phyloP scores from a whole-genome alignment of 2,329 filamentous ascomycete genomes.

The Xylariaceae sp. region DNA sequence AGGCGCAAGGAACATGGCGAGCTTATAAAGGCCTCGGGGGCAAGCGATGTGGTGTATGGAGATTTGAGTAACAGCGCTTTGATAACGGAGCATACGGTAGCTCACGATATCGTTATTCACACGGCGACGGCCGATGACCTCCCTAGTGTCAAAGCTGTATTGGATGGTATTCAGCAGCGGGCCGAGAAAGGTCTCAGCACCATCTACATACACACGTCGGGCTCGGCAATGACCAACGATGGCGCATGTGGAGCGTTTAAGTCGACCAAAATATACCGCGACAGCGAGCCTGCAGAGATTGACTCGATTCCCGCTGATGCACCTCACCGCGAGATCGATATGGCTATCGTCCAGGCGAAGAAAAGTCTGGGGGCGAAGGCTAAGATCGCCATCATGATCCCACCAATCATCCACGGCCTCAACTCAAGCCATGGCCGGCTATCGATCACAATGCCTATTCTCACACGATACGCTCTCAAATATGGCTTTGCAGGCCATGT shows the following conservation, averaged over 20 bases:
- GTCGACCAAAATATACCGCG: conserved; percentile 49
- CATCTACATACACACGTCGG: conserved; percentile 57
- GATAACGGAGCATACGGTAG: conserved; percentile 45
- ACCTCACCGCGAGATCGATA: conserved; percentile 52
- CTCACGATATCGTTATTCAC: conserved; percentile 53
- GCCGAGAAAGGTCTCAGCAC: conserved; percentile 45
- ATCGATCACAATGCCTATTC: conserved; percentile 53
- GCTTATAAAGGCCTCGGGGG: conserved; percentile 45
- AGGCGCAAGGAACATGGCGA: conserved; percentile 46
- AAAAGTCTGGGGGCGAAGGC: conserved; percentile 46
- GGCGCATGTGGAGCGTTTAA: conserved; percentile 41
- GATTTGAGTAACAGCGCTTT: conserved; percentile 47
- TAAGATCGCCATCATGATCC: conserved; percentile 55
- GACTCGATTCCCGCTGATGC: conserved; percentile 49
- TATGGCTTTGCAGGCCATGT: conserved; percentile 53
- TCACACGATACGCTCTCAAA: conserved; percentile 54
- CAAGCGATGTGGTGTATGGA: conserved; percentile 45
- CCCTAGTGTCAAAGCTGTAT: conserved; percentile 50
- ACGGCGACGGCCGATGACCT: conserved; percentile 56
- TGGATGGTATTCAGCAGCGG: conserved; percentile 49
- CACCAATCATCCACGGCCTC: conserved; percentile 54
- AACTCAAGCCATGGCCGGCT: conserved; percentile 47
- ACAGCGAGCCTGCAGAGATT: conserved; percentile 47
- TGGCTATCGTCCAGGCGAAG: conserved; percentile 47
- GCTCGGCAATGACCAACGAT: conserved; percentile 49